Evolutionary conservation across 2,329 filamentous ascomycete species (phyloP), one percentile per base, ranked within the genome.

Genomic region (Achaetomium macrosporum): DNA sequence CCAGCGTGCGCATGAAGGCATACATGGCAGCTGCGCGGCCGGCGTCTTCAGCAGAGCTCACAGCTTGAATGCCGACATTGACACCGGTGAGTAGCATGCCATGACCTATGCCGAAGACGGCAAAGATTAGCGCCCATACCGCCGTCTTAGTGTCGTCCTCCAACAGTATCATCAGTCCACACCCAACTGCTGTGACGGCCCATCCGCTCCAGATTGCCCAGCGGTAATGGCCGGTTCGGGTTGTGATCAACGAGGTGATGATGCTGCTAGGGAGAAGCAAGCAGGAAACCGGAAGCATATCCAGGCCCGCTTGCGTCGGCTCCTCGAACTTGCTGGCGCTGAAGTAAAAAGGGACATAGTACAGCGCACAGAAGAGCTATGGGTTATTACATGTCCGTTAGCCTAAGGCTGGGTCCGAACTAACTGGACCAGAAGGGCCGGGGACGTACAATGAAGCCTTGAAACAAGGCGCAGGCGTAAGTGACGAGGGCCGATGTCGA

Each of bases 11-110:
- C 55, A 69, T 60, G 46, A 73, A 74, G 15, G 65, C 66, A 53
- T 72, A 73, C 65, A 72, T 73, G 48, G 68, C 66, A 0, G 69
- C 66, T 0, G 71, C 71, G 9, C 65, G 62, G 0, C 62, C 69
- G 47, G 69, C 70, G 42, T 73, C 68, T 13, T 65, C 67, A 2
- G 63, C 61, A 17, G 57, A 54, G 59, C 66, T 69, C 49, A 69
- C 65, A 8, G 69, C 70, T 57, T 73, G 71, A 31, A 69, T 63
- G 16, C 69, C 69, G 42, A 72, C 68, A 49, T 67, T 68, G 60
- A 71, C 66, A 29, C 69, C 68, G 29, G 68, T 72, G 44, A 73
- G 66, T 15, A 70, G 60, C 51, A 68, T 65, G 40, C 71, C 71
- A 42, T 69, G 62, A 25, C 70, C 68, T 16, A 70, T 44, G 13